Percentiles rank a stretch among this genome's conserved stretches.
These are phyloP conservation scores for Monosporascus sp. DNA, from an alignment of 2,329 filamentous ascomycete genomes.

Conservation along the genomic window DNA sequence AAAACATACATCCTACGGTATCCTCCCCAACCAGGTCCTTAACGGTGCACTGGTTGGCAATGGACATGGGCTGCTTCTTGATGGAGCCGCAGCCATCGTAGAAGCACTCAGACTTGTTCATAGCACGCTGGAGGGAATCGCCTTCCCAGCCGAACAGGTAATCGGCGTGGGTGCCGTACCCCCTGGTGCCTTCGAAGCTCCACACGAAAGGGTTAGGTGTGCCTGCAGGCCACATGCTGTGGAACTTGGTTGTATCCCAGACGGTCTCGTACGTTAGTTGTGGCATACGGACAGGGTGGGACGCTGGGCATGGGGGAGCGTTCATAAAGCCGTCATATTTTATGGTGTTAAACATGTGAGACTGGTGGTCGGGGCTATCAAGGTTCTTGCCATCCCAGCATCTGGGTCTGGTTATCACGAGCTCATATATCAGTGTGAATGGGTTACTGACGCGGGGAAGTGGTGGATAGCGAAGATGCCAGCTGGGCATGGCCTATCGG, in stretches of 20 bases:
- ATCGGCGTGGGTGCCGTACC: slow-evolving; percentile 31
- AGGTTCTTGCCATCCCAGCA: slow-evolving; percentile 18
- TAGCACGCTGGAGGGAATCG: slow-evolving; percentile 28
- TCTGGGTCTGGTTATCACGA: slow-evolving; percentile 5
- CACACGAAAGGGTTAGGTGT: slow-evolving; percentile 27
- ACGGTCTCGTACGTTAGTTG: slow-evolving; percentile 40
- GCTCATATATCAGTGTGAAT: neutral
- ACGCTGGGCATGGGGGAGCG: slow-evolving; percentile 22
- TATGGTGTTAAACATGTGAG: slow-evolving; percentile 21
- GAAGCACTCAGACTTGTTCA: slow-evolving; percentile 36
- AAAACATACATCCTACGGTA: slow-evolving; percentile 26
- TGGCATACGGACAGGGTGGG: slow-evolving; percentile 29
- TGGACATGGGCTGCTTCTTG: slow-evolving; percentile 25
- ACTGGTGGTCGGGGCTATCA: slow-evolving; percentile 15
- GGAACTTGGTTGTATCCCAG: slow-evolving; percentile 37
- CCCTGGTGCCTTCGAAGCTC: slow-evolving; percentile 26
- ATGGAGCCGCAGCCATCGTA: slow-evolving; percentile 29
- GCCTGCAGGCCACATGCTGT: slow-evolving; percentile 30
- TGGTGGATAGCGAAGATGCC: slow-evolving; percentile 38
- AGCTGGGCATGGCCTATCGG: slow-evolving; percentile 31
- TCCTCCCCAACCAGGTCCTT: slow-evolving; percentile 23
- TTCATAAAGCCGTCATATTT: slow-evolving; percentile 14
- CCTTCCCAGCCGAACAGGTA: slow-evolving; percentile 31
- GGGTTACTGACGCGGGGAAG: slow-evolving; percentile 29
- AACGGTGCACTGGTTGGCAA: slow-evolving; percentile 26